A percentile compares a stretch with the other conserved stretches of the same genome.
These are phyloP conservation scores for Chalciporus sp. DNA, from an alignment of 1,284 basidiomycete genomes.

Conservation along the genomic window DNA sequence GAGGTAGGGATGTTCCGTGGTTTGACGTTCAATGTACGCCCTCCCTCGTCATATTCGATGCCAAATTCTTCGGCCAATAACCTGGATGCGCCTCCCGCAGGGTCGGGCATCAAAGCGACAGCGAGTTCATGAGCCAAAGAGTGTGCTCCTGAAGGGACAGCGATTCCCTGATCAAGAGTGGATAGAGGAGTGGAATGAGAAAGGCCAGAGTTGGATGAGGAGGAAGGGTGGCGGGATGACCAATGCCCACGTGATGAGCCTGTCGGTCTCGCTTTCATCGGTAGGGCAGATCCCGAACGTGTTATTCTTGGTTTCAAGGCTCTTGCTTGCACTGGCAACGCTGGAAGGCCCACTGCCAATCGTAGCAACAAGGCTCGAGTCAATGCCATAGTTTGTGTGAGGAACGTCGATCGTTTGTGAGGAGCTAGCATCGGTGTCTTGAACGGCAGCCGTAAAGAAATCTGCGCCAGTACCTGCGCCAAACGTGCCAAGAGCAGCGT, in stretches of 20 bases:
- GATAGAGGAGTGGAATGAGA: conserved; percentile 30
- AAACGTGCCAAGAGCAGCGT: conserved; percentile 58
- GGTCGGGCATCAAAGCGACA: conserved; percentile 81
- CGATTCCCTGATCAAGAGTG: conserved; percentile 34
- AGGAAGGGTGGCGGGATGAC: conserved; percentile 41
- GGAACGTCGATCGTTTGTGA: conserved; percentile 69
- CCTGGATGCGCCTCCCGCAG: conserved; percentile 63
- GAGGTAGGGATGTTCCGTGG: conserved; percentile 81
- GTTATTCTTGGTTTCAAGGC: conserved; percentile 58
- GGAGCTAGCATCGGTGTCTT: conserved; percentile 49
- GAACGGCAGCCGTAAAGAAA: conserved; percentile 80
- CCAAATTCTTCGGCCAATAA: conserved; percentile 82
- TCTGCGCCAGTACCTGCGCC: conserved; percentile 74
- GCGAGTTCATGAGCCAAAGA: conserved; percentile 84
- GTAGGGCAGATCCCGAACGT: conserved; percentile 92
- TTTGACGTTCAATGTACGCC: conserved; percentile 88
- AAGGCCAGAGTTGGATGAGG: conserved; percentile 19
- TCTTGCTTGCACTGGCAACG: conserved; percentile 65
- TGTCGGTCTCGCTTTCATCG: conserved; percentile 88
- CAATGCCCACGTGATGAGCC: conserved; percentile 89
- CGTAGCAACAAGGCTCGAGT: conserved; percentile 90
- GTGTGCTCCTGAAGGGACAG: conserved; percentile 40
- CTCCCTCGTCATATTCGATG: conserved; percentile 84
- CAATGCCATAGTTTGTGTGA: conserved; percentile 75
- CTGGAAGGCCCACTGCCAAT: conserved; percentile 87